These are phyloP conservation scores for Linnemannia schmuckeri DNA, from an alignment of 192 early-diverging fungal genomes.

Conservation along the genomic window DNA sequence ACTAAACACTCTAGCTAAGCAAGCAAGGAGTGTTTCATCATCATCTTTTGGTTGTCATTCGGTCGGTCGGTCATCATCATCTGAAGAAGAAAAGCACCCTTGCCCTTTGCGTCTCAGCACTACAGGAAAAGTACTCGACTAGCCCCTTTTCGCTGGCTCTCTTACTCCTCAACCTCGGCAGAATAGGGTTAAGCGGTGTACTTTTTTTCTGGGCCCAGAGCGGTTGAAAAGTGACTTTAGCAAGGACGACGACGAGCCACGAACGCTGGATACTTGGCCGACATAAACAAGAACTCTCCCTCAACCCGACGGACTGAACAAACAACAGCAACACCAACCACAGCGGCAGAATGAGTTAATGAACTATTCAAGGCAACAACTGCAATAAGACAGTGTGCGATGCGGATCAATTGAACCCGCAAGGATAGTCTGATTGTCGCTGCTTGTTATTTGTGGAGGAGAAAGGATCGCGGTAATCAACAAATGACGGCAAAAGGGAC, in stretches of 20 bases:
- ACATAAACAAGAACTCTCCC: background rate
- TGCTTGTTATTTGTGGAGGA: no score
- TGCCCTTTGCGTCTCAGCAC: no score
- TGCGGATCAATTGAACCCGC: background rate
- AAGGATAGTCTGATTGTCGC: no score
- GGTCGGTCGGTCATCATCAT: no score
- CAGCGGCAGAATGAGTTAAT: background rate
- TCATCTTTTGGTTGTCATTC: background rate
- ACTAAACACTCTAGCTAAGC: no score
- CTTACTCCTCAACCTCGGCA: no score
- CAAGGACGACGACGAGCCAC: background rate
- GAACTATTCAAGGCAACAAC: background rate
- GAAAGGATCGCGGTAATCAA: background rate
- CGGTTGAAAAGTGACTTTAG: background rate
- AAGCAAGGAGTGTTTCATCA: background rate
- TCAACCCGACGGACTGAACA: background rate
- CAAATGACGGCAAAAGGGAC: background rate
- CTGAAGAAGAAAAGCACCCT: no score
- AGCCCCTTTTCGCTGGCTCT: no score
- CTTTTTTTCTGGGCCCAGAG: background rate
- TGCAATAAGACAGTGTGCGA: background rate
- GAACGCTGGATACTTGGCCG: background rate
- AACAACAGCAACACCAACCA: background rate
- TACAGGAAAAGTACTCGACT: no score
- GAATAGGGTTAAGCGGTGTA: no score